Percentiles rank a stretch among this genome's conserved stretches.
phyloP scores from a whole-genome alignment of 345 rosid genomes.

The Rhodomyrtus tomentosa region DNA sequence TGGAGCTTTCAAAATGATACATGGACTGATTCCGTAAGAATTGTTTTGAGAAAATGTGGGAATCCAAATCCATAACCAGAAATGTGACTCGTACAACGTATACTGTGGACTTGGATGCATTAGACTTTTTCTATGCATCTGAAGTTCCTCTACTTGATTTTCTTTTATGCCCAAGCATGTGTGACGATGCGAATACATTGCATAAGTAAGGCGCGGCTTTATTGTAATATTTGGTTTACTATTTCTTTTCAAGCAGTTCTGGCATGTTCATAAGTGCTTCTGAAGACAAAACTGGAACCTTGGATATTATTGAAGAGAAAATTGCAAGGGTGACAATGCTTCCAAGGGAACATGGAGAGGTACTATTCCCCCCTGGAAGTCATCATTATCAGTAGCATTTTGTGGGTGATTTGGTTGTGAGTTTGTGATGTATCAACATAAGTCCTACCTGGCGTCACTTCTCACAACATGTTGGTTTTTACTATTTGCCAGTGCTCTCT shows the following conservation, averaged over 20 bases:
- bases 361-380: neutral
- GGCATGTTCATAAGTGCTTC: conserved; percentile 43
- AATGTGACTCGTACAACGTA: neutral
- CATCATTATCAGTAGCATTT: neutral
- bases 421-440: neutral
- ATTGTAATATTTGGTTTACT: neutral
- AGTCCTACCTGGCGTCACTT: neutral
- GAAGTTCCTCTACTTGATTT: neutral
- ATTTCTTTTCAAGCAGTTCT: conserved; percentile 23
- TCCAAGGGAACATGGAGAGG: conserved; percentile 51
- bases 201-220: neutral
- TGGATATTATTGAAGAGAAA: conserved; percentile 48
- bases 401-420: neutral
- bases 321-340: conserved; percentile 50
- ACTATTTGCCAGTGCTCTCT: neutral
- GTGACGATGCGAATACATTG: neutral
- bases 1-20: neutral
- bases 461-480: neutral
- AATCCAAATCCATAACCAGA: neutral
- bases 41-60: neutral
- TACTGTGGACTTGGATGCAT: neutral
- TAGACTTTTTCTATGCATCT: neutral
- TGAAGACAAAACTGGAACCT: conserved; percentile 35
- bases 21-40: neutral
- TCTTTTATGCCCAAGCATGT: neutral